Conservation (phyloP, 805 yeast genomes). For the Sugiyamaella americana region DNA sequence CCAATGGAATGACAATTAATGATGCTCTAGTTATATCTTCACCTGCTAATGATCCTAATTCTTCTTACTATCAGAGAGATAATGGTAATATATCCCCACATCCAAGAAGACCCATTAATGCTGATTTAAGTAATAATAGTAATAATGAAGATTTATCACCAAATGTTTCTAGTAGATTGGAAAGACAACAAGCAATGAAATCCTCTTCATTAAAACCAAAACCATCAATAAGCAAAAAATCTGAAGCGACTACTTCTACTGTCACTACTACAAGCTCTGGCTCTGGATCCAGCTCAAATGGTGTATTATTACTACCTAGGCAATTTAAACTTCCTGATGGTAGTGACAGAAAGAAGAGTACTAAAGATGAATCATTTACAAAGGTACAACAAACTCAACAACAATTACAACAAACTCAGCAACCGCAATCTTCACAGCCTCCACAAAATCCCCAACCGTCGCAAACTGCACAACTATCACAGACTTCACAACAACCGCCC, state of each 20-base stretch:
- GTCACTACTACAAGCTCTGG: neutral
- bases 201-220: too few species aligned
- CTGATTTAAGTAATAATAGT: neutral
- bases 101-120: neutral
- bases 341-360: neutral
- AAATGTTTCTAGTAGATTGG: neutral
- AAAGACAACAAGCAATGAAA: too few species aligned
- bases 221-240: neutral
- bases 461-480: neutral
- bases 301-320: slow-evolving; percentile 27
- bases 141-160: neutral
- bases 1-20: slow-evolving; percentile 20
- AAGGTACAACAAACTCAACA: too few species aligned
- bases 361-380: neutral
- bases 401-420: too few species aligned
- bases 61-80: neutral
- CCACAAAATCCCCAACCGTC: too few species aligned
- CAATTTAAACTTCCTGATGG: slow-evolving; percentile 24
- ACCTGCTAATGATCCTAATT: neutral
- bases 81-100: neutral
- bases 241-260: neutral
- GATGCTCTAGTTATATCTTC: slow-evolving; percentile 19
- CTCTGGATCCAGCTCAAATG: slow-evolving; percentile 13
- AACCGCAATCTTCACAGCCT: too few species aligned
- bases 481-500: neutral